These are phyloP conservation scores for Dendryphion nanum DNA, from an alignment of 2,329 filamentous ascomycete species.

Conservation along the genomic window DNA sequence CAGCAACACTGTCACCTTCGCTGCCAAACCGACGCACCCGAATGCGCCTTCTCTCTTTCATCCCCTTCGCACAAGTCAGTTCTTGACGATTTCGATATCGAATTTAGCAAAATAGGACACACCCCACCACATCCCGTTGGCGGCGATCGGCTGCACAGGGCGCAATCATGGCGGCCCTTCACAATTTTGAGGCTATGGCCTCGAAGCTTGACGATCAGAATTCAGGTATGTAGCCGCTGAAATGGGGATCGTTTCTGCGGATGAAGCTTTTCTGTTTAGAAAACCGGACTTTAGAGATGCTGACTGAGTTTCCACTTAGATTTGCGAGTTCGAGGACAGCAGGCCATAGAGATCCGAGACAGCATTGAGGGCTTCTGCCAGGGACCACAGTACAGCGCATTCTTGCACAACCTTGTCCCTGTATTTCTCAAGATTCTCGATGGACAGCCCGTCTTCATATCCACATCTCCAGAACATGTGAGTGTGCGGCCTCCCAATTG, in stretches of 20 bases:
- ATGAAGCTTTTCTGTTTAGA: too few relatives aligned
- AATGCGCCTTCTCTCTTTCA: conserved; percentile 7
- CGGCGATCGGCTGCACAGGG: conserved; percentile 23
- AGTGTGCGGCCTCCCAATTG: conserved; percentile 21
- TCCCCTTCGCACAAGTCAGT: conserved; percentile 11
- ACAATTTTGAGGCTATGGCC: conserved; percentile 48
- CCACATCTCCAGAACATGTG: conserved; percentile 85
- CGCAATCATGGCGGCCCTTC: conserved; percentile 38
- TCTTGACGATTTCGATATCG: conserved; percentile 10
- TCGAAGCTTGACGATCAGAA: conserved; percentile 46
- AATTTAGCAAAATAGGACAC: conserved; percentile 6
- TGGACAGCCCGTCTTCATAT: conserved; percentile 86
- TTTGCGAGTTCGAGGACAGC: conserved; percentile 74
- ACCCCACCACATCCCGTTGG: conserved; percentile 13
- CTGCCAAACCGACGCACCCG: background rate
- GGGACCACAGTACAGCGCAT: conserved; percentile 72
- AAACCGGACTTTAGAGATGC: too few relatives aligned
- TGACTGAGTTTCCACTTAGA: conserved; percentile 54
- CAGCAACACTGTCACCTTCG: background rate
- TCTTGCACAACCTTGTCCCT: conserved; percentile 85
- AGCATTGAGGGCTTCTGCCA: conserved; percentile 85
- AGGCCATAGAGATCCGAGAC: conserved; percentile 84
- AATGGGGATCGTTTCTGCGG: too few relatives aligned
- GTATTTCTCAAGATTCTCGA: conserved; percentile 83
- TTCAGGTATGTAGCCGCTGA: too few relatives aligned